Percentiles rank a stretch among this genome's conserved stretches.
Evolutionary conservation across 352 stramenopile genomes (phyloP).

Genomic region (Pythium insidiosum): DNA sequence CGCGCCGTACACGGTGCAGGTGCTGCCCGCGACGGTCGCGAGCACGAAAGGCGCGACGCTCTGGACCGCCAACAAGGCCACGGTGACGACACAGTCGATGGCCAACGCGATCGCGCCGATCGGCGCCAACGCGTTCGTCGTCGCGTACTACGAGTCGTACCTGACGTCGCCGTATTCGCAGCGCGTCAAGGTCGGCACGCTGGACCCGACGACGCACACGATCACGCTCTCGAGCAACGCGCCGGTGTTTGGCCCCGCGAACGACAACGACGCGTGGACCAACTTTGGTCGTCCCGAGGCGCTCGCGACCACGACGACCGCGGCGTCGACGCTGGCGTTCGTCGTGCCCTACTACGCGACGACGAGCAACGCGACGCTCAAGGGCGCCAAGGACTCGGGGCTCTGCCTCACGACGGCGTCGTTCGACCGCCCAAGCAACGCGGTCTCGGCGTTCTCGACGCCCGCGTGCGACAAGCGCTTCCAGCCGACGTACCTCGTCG

Average conservation of each 20-base stretch:
- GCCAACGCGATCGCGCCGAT: slow-evolving; percentile 35
- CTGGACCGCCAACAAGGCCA: slow-evolving; percentile 15
- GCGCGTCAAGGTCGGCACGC: slow-evolving; percentile 23
- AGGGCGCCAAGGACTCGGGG: slow-evolving; percentile 10
- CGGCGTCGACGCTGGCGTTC: too few relatives aligned
- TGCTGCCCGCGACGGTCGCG: slow-evolving; percentile 25
- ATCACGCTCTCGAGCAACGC: slow-evolving; percentile 24
- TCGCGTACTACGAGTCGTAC: slow-evolving; percentile 40
- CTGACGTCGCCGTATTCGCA: slow-evolving; percentile 18
- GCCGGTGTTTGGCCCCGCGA: slow-evolving; percentile 23
- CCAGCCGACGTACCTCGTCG: slow-evolving; percentile 24
- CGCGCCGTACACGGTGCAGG: slow-evolving; percentile 13
- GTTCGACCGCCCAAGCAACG: slow-evolving; percentile 11
- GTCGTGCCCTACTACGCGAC: slow-evolving; percentile 43
- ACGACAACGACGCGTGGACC: slow-evolving; percentile 10
- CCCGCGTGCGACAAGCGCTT: slow-evolving; percentile 36
- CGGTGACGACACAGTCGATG: slow-evolving; percentile 15
- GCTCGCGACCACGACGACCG: slow-evolving; percentile 15
- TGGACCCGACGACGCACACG: slow-evolving; percentile 17
- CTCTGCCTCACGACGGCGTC: slow-evolving; percentile 36
- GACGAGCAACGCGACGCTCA: slow-evolving; percentile 3
- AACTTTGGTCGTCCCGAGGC: slow-evolving; percentile 29
- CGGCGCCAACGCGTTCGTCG: slow-evolving; percentile 25
- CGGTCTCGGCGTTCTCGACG: slow-evolving; percentile 18
- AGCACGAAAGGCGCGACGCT: slow-evolving; percentile 1